Base-by-base conservation (phyloP, 1,284 basidiomycete genomes). In the Schizophyllum amplum region DNA sequence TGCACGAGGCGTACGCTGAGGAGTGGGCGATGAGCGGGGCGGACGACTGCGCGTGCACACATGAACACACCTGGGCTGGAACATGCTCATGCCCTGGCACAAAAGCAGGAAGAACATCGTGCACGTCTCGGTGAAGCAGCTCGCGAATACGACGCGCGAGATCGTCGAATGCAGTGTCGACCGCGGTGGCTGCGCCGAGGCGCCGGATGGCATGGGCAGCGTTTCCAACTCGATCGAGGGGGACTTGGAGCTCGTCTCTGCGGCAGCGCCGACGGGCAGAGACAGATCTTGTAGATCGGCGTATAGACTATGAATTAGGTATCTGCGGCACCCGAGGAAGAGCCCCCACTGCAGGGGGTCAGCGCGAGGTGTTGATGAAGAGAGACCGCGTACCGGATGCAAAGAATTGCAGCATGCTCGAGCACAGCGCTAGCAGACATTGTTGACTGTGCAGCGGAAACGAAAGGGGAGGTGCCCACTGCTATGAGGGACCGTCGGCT, bases 101-200 rank as follows among this genome's bases (percentile, higher is more conserved):
- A 90, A 79, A 6, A 90, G 70, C 57, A 90, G 71, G 15, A 80
- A 61, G 63, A 90, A 89, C 57, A 90, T 70, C 60, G 79, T 77
- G 59, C 81, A 84, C 55, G 82, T 80, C 67, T 89, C 87, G 3
- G 83, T 78, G 65, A 90, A 87, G 62, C 82, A 85, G 25, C 80
- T 66, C 0, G 86, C 78, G 63, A 90, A 90, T 4, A 81, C 67
- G 1, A 71, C 71, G 51, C 82, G 73, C 1, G 86, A 75, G 1
- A 87, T 67, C 1, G 68, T 67, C 0, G 83, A 81, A 61, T 87
- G 83, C 52, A 80, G 69, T 17, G 74, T 59, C 62, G 59, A 61
- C n/a, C 59, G 59, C 21, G 68, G 60, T 59, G 65, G 62, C 71
- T 69, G 1, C 67, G 52, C 20, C 21, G n/a, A 21, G 25, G 33